Conservation (phyloP, 1,139 yeast species). For the Starmera stellimalicola region DNA sequence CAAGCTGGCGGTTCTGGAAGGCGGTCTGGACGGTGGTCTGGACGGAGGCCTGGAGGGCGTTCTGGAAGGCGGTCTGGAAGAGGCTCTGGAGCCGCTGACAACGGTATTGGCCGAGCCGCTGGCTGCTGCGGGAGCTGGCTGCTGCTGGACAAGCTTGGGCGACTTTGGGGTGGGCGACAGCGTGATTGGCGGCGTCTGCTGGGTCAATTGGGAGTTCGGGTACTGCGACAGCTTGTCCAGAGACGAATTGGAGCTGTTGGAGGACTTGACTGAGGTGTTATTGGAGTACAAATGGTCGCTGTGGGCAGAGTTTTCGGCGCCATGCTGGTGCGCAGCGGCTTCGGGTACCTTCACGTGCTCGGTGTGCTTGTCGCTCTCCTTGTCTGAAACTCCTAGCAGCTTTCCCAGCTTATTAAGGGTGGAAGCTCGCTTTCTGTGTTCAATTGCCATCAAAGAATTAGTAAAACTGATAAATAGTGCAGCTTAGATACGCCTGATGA, state of each 20-base stretch:
- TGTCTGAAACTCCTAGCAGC: constrained; percentile 20
- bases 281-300: too few relatives aligned
- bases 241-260: constrained; percentile 1
- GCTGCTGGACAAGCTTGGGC: too few relatives aligned
- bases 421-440: constrained; percentile 17
- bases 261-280: not conserved
- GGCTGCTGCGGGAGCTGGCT: too few relatives aligned
- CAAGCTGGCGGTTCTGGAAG: constrained; percentile 5
- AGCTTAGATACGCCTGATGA: too few relatives aligned
- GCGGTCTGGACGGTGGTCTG: constrained; percentile 5
- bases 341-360: not conserved
- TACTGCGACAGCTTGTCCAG: not conserved
- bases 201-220: not conserved
- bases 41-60: constrained; percentile 9
- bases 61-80: constrained; percentile 5
- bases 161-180: too few relatives aligned
- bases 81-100: too few relatives aligned
- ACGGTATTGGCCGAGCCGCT: too few relatives aligned
- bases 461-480: too few relatives aligned
- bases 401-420: constrained; percentile 23
- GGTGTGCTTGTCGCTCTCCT: too few relatives aligned
- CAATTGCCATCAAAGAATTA: constrained; percentile 10
- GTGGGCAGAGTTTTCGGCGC: too few relatives aligned
- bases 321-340: too few relatives aligned
- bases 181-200: too few relatives aligned